Conservation (phyloP, 768 basidiomycete genomes). For the Russula compacta region DNA sequence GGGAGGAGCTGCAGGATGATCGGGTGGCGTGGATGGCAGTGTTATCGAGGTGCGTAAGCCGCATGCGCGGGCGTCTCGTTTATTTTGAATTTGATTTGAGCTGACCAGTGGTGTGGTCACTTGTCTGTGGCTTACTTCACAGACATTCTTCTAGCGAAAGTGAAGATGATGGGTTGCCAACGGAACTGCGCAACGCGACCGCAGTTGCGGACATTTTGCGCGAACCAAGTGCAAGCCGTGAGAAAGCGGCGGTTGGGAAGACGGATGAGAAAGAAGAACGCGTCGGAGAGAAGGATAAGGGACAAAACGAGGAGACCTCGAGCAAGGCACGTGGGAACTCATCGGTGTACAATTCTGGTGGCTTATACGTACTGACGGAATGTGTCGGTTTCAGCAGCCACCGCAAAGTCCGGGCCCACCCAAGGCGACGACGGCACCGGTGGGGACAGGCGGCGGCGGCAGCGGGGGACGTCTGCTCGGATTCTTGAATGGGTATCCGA, state of each 20-base stretch:
- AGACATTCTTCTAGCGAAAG: constrained; percentile 40
- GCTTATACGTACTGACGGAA: background rate
- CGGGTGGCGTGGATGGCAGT: constrained; percentile 55
- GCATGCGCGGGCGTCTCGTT: constrained; percentile 11
- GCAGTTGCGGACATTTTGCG: constrained; percentile 53
- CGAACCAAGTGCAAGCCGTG: constrained; percentile 30
- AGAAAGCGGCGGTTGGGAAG: constrained; percentile 13
- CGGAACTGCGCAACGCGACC: constrained; percentile 49
- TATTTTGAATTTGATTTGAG: constrained; percentile 4
- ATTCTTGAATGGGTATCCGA: constrained; percentile 54
- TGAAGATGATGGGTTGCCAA: constrained; percentile 49
- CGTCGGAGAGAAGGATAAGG: background rate
- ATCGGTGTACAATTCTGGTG: background rate
- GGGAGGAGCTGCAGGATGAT: constrained; percentile 72
- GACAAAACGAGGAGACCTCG: constrained; percentile 14
- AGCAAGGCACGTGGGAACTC: constrained; percentile 3
- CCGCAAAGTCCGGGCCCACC: constrained; percentile 21
- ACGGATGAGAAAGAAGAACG: constrained; percentile 19
- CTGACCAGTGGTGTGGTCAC: background rate
- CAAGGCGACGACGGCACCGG: constrained; percentile 21
- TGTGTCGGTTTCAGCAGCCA: constrained; percentile 2
- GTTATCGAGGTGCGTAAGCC: constrained; percentile 47
- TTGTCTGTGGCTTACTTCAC: constrained; percentile 6
- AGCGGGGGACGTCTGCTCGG: constrained; percentile 38
- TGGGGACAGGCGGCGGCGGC: constrained; percentile 28